Evolutionary conservation across 1,284 basidiomycete genomes (phyloP), one percentile per base, ranked within the genome.

Genomic region (Inonotus hispidus): DNA sequence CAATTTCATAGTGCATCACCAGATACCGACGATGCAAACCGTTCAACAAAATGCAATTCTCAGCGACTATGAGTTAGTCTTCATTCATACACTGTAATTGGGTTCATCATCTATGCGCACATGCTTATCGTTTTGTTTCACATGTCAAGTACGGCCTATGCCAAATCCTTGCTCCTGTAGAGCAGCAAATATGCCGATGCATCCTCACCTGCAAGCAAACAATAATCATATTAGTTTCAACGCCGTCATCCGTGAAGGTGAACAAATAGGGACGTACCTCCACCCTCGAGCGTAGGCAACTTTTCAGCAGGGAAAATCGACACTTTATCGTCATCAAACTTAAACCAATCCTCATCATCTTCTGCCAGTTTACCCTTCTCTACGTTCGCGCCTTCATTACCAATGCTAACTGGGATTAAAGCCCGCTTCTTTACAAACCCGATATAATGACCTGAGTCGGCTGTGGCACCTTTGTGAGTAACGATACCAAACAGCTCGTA

Each of bases 381-480:
- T 27, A 21, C 32, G 46, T 64, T 62, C 32, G 25, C 39, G 43
- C 37, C 37, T 27, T 66, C 59, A 14, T 59, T 65, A 8, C 63
- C 60, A 38, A 64, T 59, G 62, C 72, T 71, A 32, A 71, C 66
- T 16, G 73, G 67, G 52, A 83, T 80, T 74, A 90, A 83, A 11
- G 82, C 82, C 64, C 78, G 82, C 77, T 87, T 89, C 78, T 89
- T 91, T 53, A 88, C 92, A 77, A 91, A 97, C 0, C 86, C 91
- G 41, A 96, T 94, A 72, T 96, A 97, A 74, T 97, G 95, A 1
- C 94, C 95, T 0, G 92, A 87, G 70, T 98, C 95, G 0, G 96
- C 95, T 0, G 90, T 90, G 0, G 94, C 87, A 16, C 97, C 97
- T 72, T 99, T 99, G 81, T 98, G 96, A 27, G 95, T 97, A 14